Conservation (phyloP, 2,329 filamentous ascomycete genomes). For the Lasiodiplodia sp. region DNA sequence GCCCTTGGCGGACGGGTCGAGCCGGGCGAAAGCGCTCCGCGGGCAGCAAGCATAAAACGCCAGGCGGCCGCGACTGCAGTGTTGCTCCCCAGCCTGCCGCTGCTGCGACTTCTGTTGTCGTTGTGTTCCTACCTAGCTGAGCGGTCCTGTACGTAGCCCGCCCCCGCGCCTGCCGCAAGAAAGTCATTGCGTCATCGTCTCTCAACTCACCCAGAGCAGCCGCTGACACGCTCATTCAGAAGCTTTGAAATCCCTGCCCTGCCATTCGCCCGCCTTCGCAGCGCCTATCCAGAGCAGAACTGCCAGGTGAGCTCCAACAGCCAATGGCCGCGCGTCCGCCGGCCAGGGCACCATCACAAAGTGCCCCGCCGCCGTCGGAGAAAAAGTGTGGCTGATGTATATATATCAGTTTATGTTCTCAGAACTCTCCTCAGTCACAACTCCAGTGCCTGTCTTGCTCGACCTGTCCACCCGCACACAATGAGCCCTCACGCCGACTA, state of each 20-base stretch:
- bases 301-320: constrained; percentile 7
- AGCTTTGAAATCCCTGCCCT: constrained; percentile 19
- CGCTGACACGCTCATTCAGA: constrained; percentile 14
- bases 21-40: constrained; percentile 8
- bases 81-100: constrained; percentile 14
- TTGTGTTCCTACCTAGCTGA: neutral
- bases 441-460: constrained; percentile 5
- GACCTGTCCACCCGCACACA: neutral
- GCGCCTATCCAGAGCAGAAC: neutral
- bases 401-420: constrained; percentile 20
- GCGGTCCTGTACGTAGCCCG: neutral
- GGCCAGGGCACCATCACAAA: neutral
- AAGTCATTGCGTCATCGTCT: constrained; percentile 22
- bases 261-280: constrained; percentile 23
- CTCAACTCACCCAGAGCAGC: neutral
- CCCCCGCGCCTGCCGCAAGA: neutral
- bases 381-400: neutral
- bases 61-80: constrained; percentile 1
- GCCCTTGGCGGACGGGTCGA: constrained; percentile 16
- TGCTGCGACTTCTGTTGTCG: neutral
- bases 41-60: constrained; percentile 20
- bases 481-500: constrained; percentile 47
- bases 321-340: constrained; percentile 13
- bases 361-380: neutral
- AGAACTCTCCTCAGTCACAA: constrained; percentile 23